Conservation (phyloP, 176 grass and related monocot genomes). For the Secale cereale region DNA sequence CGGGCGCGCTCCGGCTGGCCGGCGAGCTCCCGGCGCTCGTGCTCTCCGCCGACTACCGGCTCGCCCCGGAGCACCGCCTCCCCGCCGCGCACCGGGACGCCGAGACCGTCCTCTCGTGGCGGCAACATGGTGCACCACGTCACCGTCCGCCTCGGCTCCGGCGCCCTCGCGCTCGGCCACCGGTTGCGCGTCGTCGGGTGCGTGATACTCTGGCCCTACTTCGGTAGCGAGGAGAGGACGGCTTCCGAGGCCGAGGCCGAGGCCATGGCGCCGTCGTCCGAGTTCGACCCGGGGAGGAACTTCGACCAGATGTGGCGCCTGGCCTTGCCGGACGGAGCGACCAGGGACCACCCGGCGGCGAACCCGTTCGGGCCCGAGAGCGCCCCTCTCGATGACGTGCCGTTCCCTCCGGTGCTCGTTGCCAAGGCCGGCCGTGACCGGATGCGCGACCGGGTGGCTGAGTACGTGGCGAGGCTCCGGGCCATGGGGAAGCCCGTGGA, state of each 20-base stretch:
- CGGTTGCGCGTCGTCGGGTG: not conserved
- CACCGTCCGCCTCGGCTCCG: constrained; percentile 24
- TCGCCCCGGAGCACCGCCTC: constrained; percentile 57
- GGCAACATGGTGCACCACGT: constrained; percentile 96
- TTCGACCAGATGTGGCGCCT: not conserved
- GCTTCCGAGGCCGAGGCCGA: not conserved
- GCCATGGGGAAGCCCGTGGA: constrained; percentile 41
- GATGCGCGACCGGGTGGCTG: constrained; percentile 48
- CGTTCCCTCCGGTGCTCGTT: constrained; percentile 33
- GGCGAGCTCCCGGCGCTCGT: constrained; percentile 42
- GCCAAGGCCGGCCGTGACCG: constrained; percentile 35
- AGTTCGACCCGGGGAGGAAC: not conserved
- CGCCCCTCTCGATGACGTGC: constrained; percentile 10
- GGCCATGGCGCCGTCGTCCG: not conserved
- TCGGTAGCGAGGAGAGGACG: not conserved
- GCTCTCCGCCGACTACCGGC: constrained; percentile 68
- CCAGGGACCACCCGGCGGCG: constrained; percentile 40
- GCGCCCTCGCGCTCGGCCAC: not conserved
- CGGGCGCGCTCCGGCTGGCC: not conserved
- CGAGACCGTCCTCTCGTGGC: constrained; percentile 34
- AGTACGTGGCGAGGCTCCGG: constrained; percentile 46
- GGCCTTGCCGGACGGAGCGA: constrained; percentile 12
- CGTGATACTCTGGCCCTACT: not conserved
- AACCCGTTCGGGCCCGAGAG: constrained; percentile 55
- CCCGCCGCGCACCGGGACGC: constrained; percentile 48